Evolutionary conservation across 371 early-diverging fungal genomes (phyloP).

Genomic region (Globomyces sp.): DNA sequence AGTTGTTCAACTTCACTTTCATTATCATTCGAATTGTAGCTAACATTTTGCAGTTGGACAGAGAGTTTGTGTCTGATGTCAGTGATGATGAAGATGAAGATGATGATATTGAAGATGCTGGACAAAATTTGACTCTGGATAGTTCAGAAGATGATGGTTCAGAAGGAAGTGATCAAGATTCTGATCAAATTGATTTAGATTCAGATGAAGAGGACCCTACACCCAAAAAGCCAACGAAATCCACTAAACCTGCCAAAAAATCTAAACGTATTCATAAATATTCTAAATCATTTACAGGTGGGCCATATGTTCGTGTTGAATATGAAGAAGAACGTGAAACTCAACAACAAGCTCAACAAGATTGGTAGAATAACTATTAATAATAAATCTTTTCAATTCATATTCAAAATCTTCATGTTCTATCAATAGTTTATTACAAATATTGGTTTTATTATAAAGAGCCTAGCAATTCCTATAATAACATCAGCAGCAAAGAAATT

Average conservation of each 20-base stretch:
- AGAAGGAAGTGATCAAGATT: not conserved
- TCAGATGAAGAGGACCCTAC: constrained; percentile 30
- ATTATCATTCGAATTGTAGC: not conserved
- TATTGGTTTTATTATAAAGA: not conserved
- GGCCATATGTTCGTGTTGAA: constrained; percentile 36
- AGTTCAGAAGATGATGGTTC: no score
- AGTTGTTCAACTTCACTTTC: constrained; percentile 8
- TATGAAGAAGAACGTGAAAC: constrained; percentile 37
- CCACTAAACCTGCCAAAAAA: not conserved
- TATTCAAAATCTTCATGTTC: not conserved
- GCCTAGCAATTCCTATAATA: constrained; percentile 22
- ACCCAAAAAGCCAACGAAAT: constrained; percentile 19
- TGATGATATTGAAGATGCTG: constrained; percentile 19
- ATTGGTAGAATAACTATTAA: constrained; percentile 6
- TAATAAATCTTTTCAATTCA: not conserved
- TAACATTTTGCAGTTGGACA: constrained; percentile 21
- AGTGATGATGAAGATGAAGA: constrained; percentile 35
- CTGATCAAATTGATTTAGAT: constrained; percentile 21
- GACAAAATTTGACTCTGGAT: constrained; percentile 5
- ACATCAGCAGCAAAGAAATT: no score
- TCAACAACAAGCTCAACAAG: constrained; percentile 5
- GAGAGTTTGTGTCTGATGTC: constrained; percentile 44
- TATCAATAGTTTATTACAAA: no score
- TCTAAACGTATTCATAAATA: constrained; percentile 23
- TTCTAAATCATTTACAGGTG: constrained; percentile 18